Conservation (phyloP, 805 yeast genomes). For the Kazachstania kunashirensis region DNA sequence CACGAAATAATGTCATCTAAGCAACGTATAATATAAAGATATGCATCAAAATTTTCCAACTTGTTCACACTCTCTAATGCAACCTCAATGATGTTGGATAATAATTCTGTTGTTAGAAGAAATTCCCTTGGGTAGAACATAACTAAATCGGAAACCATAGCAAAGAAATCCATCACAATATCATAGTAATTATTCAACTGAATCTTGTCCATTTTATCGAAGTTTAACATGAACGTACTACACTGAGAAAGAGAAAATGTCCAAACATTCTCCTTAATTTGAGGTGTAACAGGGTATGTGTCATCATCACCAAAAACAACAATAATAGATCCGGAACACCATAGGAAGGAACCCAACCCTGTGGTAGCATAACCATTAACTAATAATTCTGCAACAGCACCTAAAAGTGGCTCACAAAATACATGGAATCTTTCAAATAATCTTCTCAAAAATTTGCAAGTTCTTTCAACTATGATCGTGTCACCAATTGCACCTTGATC, state of each 20-base stretch:
- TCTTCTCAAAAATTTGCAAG: conserved; percentile 56
- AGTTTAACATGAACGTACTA: conserved; percentile 42
- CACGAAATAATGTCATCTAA: conserved; percentile 74
- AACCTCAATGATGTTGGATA: conserved; percentile 47
- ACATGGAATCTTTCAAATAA: conserved; percentile 42
- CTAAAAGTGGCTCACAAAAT: conserved; percentile 42
- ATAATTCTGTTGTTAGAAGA: conserved; percentile 31
- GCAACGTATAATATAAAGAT: conserved; percentile 61
- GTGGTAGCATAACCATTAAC: conserved; percentile 61
- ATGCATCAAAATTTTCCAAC: conserved; percentile 61
- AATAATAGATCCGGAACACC: conserved; percentile 79
- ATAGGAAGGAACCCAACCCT: conserved; percentile 71
- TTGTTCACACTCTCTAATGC: conserved; percentile 41
- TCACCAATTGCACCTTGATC: conserved; percentile 20
- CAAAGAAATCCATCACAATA: conserved; percentile 75
- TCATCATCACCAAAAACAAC: conserved; percentile 59
- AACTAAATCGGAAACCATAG: conserved; percentile 67
- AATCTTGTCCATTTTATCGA: conserved; percentile 19
- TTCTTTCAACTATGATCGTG: conserved; percentile 48
- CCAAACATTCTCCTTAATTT: conserved; percentile 55
- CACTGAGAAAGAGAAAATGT: conserved; percentile 63
- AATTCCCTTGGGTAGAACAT: conserved; percentile 50
- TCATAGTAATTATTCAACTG: conserved; percentile 34
- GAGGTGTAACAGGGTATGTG: conserved; percentile 26
- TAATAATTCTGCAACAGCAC: conserved; percentile 54